These are phyloP conservation scores for Hypoxylon fuscum DNA, from an alignment of 495 filamentous ascomycete species.

Conservation along the genomic window DNA sequence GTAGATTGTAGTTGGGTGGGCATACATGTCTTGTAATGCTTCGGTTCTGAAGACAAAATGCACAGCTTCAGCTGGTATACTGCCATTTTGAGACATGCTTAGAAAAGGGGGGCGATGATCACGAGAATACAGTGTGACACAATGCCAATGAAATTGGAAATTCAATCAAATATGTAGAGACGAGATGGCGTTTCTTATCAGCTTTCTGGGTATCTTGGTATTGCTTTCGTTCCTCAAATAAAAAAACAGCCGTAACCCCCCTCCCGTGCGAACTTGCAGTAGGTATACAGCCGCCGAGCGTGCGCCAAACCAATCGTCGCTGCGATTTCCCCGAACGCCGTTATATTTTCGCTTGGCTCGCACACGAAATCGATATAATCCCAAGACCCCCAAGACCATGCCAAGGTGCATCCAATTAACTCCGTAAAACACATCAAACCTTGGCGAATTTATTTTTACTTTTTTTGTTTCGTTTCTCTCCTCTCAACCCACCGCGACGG, in stretches of 20 bases:
- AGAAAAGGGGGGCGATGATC: slow-evolving; percentile 1
- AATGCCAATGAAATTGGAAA: slow-evolving; percentile 8
- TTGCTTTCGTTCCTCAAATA: slow-evolving; percentile 11
- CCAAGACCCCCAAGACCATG: slow-evolving; percentile 26
- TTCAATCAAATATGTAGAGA: slow-evolving; percentile 16
- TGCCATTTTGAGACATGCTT: slow-evolving; percentile 2
- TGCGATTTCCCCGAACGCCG: slow-evolving; percentile 20
- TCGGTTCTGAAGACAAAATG: too few relatives aligned
- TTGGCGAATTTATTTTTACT: slow-evolving; percentile 24
- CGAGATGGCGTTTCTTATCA: slow-evolving; percentile 23
- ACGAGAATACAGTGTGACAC: slow-evolving; percentile 16
- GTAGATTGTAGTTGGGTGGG: slow-evolving; percentile 3
- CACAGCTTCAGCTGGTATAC: too few relatives aligned
- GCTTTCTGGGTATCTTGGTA: slow-evolving; percentile 37
- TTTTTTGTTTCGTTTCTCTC: background rate
- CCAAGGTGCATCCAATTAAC: slow-evolving; percentile 30
- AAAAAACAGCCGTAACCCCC: slow-evolving; percentile 9
- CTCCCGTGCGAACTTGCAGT: slow-evolving; percentile 3
- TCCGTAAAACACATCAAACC: slow-evolving; percentile 8
- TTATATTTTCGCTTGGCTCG: slow-evolving; percentile 13
- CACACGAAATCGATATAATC: background rate
- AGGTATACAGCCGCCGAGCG: slow-evolving; percentile 11
- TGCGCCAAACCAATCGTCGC: background rate
- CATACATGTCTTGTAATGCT: too few relatives aligned
- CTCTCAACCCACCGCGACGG: slow-evolving; percentile 17